Percentiles rank a stretch among this genome's conserved stretches.
phyloP scores from a whole-genome alignment of 495 filamentous ascomycete species.

The Penicillium cinerascens region DNA sequence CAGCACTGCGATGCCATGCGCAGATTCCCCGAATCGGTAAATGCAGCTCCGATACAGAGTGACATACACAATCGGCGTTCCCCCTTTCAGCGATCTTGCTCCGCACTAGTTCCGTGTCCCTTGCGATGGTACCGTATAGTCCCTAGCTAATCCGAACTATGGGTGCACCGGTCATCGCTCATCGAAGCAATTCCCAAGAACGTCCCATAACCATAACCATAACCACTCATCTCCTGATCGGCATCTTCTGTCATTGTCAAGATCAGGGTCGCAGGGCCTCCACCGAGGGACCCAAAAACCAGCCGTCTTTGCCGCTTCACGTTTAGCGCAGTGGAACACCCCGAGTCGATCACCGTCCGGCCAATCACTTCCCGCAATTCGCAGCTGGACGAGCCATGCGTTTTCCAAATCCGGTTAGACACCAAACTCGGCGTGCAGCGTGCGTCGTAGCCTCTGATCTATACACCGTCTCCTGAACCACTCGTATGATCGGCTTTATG shows the following conservation, averaged over 20 bases:
- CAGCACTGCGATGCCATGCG: neutral
- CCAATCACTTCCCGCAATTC: neutral
- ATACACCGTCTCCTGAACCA: neutral
- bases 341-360: neutral
- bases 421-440: neutral
- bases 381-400: constrained; percentile 13
- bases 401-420: constrained; percentile 19
- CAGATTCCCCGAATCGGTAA: constrained; percentile 15
- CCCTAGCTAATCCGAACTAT: too few relatives aligned
- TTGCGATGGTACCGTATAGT: too few relatives aligned
- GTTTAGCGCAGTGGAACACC: constrained; percentile 4
- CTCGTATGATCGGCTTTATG: neutral
- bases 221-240: too few relatives aligned
- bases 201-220: too few relatives aligned
- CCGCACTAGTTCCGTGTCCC: neutral
- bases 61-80: constrained; percentile 17
- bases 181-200: too few relatives aligned
- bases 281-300: neutral
- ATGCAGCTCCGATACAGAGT: constrained; percentile 14
- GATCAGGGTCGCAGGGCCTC: neutral
- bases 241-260: neutral
- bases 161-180: too few relatives aligned
- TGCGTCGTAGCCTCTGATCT: neutral
- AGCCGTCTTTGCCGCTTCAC: constrained; percentile 6
- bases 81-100: neutral